Evolutionary conservation across 176 grass and related monocot species (phyloP), one percentile per base, ranked within the genome.

Genomic region (Saccharum spontaneum): DNA sequence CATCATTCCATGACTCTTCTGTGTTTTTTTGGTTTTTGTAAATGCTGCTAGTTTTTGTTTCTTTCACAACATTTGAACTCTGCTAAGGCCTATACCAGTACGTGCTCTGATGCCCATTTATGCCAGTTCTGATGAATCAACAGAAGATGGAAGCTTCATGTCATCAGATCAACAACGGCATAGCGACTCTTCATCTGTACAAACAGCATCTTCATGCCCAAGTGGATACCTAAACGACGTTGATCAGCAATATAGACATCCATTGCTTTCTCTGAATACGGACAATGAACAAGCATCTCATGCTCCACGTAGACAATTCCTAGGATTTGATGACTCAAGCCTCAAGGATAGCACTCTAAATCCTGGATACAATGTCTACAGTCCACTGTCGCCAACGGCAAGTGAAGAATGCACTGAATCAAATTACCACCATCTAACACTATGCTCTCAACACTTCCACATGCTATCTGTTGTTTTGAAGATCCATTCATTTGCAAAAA

Each of bases 151-250:
- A 24, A 91, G 81, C 54, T 86, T 71, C 18, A 81, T 63, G 11
- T 74, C 73, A 90, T 62, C 74, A 60, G 79, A 84, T 74, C 78
- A 69, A 31, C 79, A 84, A 79, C 41, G 26, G 50, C 52, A 79
- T 43, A 40, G 13, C 4, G 36, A 85, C 22, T 64, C 41, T 79
- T 84, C 88, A 54, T 59, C 85, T 69, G 67, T 69, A 39, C 88
- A 82, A 76, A 67, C 65, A 38, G 64, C 76, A 41, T 66, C 85
- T 34, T 93, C 94, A 67, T 93, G 91, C 68, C 90, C 94, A 50
- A 91, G 69, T 90, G 88, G 85, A 64, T 86, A 72, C 33, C 77
- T 81, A 49, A 84, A 73, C 65, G 11, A 69, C 15, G 20, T 37
- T 57, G 77, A 88, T 85, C 49, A 72, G 30, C 68, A 63, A 28